Percentiles rank a stretch among this genome's conserved stretches.
These are phyloP conservation scores for Porcisia hertigi DNA, from an alignment of 208 protist genomes.

Conservation along the genomic window DNA sequence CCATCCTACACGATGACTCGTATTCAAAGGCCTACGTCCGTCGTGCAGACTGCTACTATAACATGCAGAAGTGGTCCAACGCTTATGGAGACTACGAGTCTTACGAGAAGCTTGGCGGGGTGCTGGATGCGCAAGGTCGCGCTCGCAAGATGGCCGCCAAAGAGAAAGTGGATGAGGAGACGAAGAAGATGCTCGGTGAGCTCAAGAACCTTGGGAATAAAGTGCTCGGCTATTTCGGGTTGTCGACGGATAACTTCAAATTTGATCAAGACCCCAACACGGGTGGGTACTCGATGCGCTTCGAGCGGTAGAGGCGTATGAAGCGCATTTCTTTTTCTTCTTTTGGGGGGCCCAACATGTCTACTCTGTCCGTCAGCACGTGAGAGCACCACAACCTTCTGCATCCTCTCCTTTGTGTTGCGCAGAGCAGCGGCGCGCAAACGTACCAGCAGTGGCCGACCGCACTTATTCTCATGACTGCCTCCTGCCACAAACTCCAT, in stretches of 20 bases:
- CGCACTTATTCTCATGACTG: too few species aligned
- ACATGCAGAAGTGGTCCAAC: slow-evolving; percentile 79
- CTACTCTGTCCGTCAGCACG: too few species aligned
- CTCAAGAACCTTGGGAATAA: slow-evolving; percentile 96
- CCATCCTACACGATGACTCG: slow-evolving; percentile 76
- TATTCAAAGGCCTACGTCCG: slow-evolving; percentile 89
- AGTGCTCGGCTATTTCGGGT: slow-evolving; percentile 95
- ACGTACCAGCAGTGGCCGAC: too few species aligned
- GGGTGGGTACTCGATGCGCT: slow-evolving; percentile 94
- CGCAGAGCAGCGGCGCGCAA: too few species aligned
- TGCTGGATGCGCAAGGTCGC: slow-evolving; percentile 43
- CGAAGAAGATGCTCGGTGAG: slow-evolving; percentile 95
- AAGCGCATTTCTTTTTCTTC: background rate
- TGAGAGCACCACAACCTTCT: too few species aligned
- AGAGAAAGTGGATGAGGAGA: slow-evolving; percentile 89
- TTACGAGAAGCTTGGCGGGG: slow-evolving; percentile 73
- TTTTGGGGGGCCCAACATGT: background rate
- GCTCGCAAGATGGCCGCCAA: slow-evolving; percentile 69
- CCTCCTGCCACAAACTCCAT: too few species aligned
- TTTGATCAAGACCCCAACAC: slow-evolving; percentile 94
- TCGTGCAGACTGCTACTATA: slow-evolving; percentile 90
- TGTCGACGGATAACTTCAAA: slow-evolving; percentile 97
- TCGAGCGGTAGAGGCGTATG: slow-evolving; percentile 53
- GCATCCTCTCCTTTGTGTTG: too few species aligned
- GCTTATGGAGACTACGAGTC: slow-evolving; percentile 90